phyloP scores from a whole-genome alignment of 1,284 basidiomycete species.

The Mycosarcoma maydis region DNA sequence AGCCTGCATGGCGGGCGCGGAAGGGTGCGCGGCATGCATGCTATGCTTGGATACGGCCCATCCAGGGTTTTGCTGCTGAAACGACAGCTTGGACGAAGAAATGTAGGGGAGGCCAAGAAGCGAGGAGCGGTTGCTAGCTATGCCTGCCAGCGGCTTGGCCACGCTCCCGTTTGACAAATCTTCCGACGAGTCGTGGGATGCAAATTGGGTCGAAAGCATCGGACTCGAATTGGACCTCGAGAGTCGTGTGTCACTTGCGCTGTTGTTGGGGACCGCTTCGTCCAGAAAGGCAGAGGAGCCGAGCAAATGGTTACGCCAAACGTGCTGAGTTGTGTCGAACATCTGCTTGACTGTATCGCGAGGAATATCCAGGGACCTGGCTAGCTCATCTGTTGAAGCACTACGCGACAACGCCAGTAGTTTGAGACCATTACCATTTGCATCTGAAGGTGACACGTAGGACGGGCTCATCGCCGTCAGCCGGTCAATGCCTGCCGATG shows the following conservation, averaged over 20 bases:
- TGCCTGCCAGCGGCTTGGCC: constrained; percentile 8
- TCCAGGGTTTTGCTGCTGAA: constrained; percentile 25
- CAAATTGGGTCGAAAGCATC: constrained; percentile 29
- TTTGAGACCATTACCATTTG: constrained; percentile 4
- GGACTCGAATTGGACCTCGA: constrained; percentile 22
- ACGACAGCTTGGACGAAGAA: constrained; percentile 18
- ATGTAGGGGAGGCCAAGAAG: constrained; percentile 30
- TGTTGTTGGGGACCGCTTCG: background rate
- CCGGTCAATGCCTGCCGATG: constrained; percentile 16
- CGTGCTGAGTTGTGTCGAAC: constrained; percentile 42
- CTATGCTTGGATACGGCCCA: constrained; percentile 21
- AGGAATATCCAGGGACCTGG: constrained; percentile 42
- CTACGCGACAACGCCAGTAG: constrained; percentile 12
- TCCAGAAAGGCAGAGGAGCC: constrained; percentile 4
- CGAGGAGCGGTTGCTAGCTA: constrained; percentile 10
- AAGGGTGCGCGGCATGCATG: constrained; percentile 4
- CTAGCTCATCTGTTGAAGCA: constrained; percentile 30
- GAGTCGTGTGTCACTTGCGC: background rate
- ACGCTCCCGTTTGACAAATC: constrained; percentile 9
- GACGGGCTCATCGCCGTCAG: constrained; percentile 10
- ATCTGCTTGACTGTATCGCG: constrained; percentile 41
- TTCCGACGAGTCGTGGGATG: constrained; percentile 9
- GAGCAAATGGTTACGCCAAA: constrained; percentile 36
- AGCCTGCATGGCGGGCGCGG: constrained; percentile 6
- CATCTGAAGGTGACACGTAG: background rate